A percentile compares a stretch with the other conserved stretches of the same genome.
These are phyloP conservation scores for Olyra latifolia DNA, from an alignment of 176 grass and related monocot genomes.

Conservation along the genomic window DNA sequence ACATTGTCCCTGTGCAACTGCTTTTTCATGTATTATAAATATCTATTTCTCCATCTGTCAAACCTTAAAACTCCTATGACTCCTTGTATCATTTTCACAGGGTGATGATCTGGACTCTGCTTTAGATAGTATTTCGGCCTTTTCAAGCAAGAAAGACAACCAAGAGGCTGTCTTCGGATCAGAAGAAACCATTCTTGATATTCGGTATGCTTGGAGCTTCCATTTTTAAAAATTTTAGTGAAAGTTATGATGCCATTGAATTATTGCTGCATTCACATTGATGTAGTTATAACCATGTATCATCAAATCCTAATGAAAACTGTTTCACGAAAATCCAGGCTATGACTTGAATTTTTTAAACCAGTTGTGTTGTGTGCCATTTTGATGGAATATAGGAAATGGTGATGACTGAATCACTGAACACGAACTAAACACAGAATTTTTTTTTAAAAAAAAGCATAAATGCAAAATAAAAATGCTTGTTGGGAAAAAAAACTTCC, in stretches of 20 bases:
- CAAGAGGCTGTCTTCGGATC: slow-evolving; percentile 89
- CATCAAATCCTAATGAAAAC: neutral
- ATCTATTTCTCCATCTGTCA: neutral
- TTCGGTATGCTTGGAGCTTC: slow-evolving; percentile 57
- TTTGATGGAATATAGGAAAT: neutral
- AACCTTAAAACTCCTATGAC: slow-evolving; percentile 15
- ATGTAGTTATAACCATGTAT: neutral
- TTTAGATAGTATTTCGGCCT: slow-evolving; percentile 98
- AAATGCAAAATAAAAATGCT: neutral
- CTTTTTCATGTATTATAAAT: neutral
- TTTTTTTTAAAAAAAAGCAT: neutral
- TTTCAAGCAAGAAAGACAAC: slow-evolving; percentile 85
- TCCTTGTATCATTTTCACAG: slow-evolving; percentile 35
- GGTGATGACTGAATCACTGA: neutral
- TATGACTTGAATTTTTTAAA: neutral
- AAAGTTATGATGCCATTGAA: slow-evolving; percentile 3
- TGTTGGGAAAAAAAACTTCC: neutral
- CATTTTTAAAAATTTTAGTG: slow-evolving; percentile 4
- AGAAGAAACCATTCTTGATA: slow-evolving; percentile 90
- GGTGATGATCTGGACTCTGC: slow-evolving; percentile 97
- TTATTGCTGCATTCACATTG: slow-evolving; percentile 17
- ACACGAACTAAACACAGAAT: slow-evolving; percentile 3
- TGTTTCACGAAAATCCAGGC: slow-evolving; percentile 5
- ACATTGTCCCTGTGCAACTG: neutral
- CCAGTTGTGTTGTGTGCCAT: neutral